Evolutionary conservation across 768 basidiomycete species (phyloP).

Genomic region (Mycena metata): DNA sequence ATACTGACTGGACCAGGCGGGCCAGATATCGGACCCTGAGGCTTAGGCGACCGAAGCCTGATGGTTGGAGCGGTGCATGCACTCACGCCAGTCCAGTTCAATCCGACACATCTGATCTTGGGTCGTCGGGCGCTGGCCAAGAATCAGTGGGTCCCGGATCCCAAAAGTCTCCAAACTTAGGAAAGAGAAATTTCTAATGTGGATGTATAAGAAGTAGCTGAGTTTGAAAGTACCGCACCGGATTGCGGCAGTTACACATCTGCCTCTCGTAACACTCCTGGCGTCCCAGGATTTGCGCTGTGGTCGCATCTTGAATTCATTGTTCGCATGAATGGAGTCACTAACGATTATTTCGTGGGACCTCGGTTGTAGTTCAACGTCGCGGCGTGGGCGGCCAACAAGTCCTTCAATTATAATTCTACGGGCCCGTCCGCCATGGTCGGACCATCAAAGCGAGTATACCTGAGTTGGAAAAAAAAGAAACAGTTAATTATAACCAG

Average conservation of each 20-base stretch:
- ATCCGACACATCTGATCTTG: background rate
- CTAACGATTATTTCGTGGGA: background rate
- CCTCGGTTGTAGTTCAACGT: background rate
- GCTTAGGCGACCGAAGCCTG: constrained; percentile 2
- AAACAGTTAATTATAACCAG: constrained; percentile 11
- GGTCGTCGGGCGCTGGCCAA: no score
- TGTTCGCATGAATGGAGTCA: background rate
- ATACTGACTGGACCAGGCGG: background rate
- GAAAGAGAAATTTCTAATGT: background rate
- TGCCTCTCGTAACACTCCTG: background rate
- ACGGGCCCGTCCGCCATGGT: background rate
- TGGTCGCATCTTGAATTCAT: background rate
- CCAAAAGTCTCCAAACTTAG: background rate
- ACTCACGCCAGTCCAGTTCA: background rate
- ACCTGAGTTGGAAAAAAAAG: background rate
- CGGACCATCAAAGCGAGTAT: background rate
- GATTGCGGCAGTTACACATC: background rate
- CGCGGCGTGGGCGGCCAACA: background rate
- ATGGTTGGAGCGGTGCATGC: background rate
- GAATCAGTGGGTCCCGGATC: constrained; percentile 22
- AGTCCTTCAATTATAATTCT: background rate
- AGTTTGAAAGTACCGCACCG: background rate
- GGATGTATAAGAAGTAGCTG: constrained; percentile 1
- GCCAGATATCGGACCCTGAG: background rate
- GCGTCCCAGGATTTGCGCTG: constrained; percentile 21